Conservation (phyloP, 768 basidiomycete species). For the Mycena polygramma region DNA sequence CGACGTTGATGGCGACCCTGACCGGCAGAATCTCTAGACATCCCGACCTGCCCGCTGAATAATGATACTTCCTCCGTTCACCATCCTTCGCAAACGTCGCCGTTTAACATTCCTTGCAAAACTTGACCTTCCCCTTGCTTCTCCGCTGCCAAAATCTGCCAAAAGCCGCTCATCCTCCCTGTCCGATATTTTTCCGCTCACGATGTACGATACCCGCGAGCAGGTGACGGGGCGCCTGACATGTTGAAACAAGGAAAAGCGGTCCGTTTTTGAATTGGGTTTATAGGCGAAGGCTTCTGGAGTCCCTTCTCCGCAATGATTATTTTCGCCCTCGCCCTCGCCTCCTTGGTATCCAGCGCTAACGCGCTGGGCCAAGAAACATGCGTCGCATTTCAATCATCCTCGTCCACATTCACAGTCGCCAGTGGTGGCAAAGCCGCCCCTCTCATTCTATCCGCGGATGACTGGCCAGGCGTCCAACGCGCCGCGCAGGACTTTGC, state of each 20-base stretch:
- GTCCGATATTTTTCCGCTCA: constrained; percentile 14
- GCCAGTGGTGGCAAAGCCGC: constrained; percentile 60
- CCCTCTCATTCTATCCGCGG: constrained; percentile 63
- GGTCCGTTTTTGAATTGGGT: background rate
- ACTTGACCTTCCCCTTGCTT: background rate
- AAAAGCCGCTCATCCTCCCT: background rate
- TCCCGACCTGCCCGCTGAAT: too few relatives aligned
- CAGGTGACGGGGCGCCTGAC: constrained; percentile 23
- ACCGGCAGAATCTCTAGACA: too few relatives aligned
- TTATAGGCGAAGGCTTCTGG: background rate
- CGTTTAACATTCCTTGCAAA: background rate
- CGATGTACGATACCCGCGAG: background rate
- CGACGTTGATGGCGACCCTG: too few relatives aligned
- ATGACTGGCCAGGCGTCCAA: constrained; percentile 76
- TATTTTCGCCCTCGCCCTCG: constrained; percentile 12
- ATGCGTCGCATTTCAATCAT: constrained; percentile 61
- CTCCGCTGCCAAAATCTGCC: background rate
- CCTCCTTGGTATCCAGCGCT: constrained; percentile 33
- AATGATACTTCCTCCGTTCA: too few relatives aligned
- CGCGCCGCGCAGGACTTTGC: constrained; percentile 72
- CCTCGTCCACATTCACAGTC: constrained; percentile 55
- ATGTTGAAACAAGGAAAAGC: background rate
- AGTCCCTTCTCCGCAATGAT: constrained; percentile 11
- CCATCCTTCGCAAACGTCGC: too few relatives aligned
- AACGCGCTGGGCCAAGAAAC: constrained; percentile 62